Conservation (phyloP, 257 asterid genomes). For the Dorcoceras hygrometricum region DNA sequence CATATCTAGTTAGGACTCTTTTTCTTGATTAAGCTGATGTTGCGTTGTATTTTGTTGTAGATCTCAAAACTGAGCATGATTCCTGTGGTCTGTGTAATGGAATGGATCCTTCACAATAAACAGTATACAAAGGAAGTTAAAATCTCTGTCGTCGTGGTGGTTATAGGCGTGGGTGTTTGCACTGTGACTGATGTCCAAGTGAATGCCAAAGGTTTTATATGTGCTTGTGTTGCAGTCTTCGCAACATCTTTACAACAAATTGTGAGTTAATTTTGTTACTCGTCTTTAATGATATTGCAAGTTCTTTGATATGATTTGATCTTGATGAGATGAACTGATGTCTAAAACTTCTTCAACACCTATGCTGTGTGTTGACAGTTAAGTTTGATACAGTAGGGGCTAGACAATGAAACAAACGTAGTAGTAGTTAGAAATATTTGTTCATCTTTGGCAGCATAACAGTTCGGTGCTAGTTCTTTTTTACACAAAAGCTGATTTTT, state of each 20-base stretch:
- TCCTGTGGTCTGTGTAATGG: constrained; percentile 94
- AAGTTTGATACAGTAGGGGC: background rate
- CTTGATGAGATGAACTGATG: constrained; percentile 5
- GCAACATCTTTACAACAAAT: constrained; percentile 92
- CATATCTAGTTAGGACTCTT: background rate
- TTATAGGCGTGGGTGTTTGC: constrained; percentile 97
- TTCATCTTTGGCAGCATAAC: background rate
- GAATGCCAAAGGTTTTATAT: constrained; percentile 75
- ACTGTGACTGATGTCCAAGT: constrained; percentile 95
- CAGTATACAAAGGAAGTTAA: constrained; percentile 79
- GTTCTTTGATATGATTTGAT: background rate
- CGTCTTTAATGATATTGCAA: constrained; percentile 1
- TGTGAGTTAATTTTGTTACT: constrained; percentile 49
- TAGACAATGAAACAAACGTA: background rate
- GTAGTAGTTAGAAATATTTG: background rate
- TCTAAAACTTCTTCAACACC: constrained; percentile 11
- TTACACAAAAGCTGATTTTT: background rate
- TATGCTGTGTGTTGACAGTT: constrained; percentile 4
- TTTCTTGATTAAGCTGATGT: constrained; percentile 26
- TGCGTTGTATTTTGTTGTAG: constrained; percentile 39
- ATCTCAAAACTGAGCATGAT: constrained; percentile 98
- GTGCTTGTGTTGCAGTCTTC: constrained; percentile 91
- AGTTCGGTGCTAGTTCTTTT: background rate
- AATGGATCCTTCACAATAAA: constrained; percentile 89
- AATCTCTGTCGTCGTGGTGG: constrained; percentile 80